Conservation (phyloP, 257 asterid genomes). For the Salvia hispanica region DNA sequence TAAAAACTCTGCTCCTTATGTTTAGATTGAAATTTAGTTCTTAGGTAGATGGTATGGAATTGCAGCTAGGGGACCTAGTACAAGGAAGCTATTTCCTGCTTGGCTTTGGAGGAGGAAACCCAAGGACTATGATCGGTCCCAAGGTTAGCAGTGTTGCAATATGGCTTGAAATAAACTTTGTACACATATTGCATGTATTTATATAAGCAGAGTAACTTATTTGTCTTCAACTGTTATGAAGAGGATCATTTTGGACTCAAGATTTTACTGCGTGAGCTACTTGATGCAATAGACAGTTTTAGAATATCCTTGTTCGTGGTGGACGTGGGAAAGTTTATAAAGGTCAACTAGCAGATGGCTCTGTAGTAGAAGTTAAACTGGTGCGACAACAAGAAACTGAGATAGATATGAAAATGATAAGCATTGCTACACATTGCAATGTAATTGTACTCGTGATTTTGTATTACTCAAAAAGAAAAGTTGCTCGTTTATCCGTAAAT, state of each 20-base stretch:
- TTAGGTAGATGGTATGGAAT: not conserved
- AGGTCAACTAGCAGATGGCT: slow-evolving; percentile 22
- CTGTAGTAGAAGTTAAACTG: slow-evolving; percentile 3
- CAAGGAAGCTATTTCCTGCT: slow-evolving; percentile 9
- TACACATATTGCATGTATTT: not conserved
- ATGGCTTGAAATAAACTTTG: not conserved
- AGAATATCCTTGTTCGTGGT: not conserved
- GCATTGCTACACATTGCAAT: slow-evolving; percentile 11
- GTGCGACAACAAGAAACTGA: not conserved
- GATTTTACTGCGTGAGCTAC: not conserved
- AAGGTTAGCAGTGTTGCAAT: not conserved
- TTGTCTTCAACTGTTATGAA: not conserved
- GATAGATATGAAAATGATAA: slow-evolving; percentile 2
- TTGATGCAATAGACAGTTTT: not conserved
- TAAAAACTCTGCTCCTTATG: not conserved
- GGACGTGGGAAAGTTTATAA: not conserved
- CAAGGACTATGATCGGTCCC: not conserved
- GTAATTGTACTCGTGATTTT: slow-evolving; percentile 15
- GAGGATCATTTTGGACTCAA: slow-evolving; percentile 10
- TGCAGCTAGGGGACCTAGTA: not conserved
- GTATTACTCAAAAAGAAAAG: slow-evolving; percentile 18
- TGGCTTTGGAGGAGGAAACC: not conserved
- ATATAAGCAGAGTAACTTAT: not conserved
- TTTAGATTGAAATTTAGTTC: not conserved
- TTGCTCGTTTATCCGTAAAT: slow-evolving; percentile 27